These are phyloP conservation scores for Aspergillus panamensis DNA, from an alignment of 495 filamentous ascomycete species.

Conservation along the genomic window DNA sequence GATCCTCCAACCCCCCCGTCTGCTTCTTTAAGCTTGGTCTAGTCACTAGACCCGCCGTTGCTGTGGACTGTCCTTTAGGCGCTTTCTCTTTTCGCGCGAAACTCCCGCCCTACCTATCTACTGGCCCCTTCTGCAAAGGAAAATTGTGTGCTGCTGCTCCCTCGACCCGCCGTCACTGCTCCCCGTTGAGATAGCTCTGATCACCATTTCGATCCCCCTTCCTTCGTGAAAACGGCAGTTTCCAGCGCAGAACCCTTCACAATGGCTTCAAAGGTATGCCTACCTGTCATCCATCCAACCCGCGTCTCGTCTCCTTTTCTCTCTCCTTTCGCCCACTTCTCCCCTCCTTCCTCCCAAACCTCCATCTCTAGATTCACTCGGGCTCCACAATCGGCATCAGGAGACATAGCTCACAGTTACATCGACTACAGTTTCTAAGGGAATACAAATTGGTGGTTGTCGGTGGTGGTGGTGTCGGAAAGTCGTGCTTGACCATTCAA, in stretches of 20 bases:
- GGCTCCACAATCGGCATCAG: background rate
- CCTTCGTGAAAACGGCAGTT: slow-evolving; percentile 12
- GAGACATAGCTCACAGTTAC: slow-evolving; percentile 14
- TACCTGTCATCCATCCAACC: background rate
- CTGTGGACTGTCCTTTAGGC: slow-evolving; percentile 30
- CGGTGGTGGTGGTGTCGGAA: slow-evolving; percentile 96
- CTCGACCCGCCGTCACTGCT: slow-evolving; percentile 27
- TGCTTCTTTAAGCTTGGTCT: slow-evolving; percentile 31
- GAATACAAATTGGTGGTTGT: slow-evolving; percentile 99
- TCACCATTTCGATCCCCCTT: slow-evolving; percentile 18
- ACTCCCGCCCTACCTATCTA: slow-evolving; percentile 29
- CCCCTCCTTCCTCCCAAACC: slow-evolving; percentile 8
- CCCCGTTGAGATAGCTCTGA: slow-evolving; percentile 28
- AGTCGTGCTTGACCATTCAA: slow-evolving; percentile 98
- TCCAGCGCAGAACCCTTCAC: slow-evolving; percentile 16
- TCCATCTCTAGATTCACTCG: background rate
- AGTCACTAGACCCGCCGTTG: slow-evolving; percentile 32
- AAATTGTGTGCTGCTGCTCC: slow-evolving; percentile 30
- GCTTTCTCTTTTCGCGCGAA: slow-evolving; percentile 27
- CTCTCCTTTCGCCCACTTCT: slow-evolving; percentile 1
- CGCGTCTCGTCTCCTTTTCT: slow-evolving; percentile 1
- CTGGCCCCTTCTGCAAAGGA: slow-evolving; percentile 28
- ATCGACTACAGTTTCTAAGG: slow-evolving; percentile 70
- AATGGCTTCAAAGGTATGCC: slow-evolving; percentile 34
- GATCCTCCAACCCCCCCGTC: slow-evolving; percentile 24